Percentiles rank a stretch among this genome's conserved stretches.
These are phyloP conservation scores for Ashbya aceris DNA, from an alignment of 1,139 yeast species.

Conservation along the genomic window DNA sequence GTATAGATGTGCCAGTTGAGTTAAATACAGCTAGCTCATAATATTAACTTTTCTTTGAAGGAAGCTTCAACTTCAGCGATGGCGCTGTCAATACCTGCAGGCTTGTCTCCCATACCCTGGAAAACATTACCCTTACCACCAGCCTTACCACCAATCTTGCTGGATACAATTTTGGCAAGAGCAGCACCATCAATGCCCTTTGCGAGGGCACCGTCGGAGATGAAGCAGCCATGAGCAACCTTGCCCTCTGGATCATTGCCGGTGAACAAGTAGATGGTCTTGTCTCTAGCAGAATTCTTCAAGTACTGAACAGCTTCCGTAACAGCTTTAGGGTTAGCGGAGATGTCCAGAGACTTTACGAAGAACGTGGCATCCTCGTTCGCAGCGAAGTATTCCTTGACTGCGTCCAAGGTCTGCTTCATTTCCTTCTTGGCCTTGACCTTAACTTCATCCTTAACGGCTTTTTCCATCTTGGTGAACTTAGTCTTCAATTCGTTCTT, in stretches of 20 bases:
- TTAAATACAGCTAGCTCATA: constrained; percentile 7
- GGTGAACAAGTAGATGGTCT: constrained; percentile 74
- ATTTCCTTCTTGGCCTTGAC: constrained; percentile 80
- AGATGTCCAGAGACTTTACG: constrained; percentile 57
- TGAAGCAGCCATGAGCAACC: constrained; percentile 92
- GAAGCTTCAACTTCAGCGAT: constrained; percentile 54
- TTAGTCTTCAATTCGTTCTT: constrained; percentile 68
- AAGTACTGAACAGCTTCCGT: constrained; percentile 83
- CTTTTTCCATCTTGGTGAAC: constrained; percentile 73
- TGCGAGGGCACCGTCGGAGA: constrained; percentile 60
- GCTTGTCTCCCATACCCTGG: constrained; percentile 93
- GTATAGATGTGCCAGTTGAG: too few relatives aligned
- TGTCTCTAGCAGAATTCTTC: constrained; percentile 68
- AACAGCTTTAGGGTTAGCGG: constrained; percentile 87
- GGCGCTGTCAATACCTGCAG: constrained; percentile 61
- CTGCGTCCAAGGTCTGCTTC: constrained; percentile 72
- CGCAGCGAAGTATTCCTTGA: constrained; percentile 56
- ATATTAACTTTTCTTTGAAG: constrained; percentile 46
- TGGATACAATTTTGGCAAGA: constrained; percentile 62
- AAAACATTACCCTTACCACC: constrained; percentile 97
- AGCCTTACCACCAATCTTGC: constrained; percentile 86
- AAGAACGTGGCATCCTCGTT: constrained; percentile 43
- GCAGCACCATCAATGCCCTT: constrained; percentile 71
- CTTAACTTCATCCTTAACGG: constrained; percentile 80
- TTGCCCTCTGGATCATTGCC: constrained; percentile 55